phyloP scores from a whole-genome alignment of 176 grass and related monocot species.

The Musa schizocarpa region DNA sequence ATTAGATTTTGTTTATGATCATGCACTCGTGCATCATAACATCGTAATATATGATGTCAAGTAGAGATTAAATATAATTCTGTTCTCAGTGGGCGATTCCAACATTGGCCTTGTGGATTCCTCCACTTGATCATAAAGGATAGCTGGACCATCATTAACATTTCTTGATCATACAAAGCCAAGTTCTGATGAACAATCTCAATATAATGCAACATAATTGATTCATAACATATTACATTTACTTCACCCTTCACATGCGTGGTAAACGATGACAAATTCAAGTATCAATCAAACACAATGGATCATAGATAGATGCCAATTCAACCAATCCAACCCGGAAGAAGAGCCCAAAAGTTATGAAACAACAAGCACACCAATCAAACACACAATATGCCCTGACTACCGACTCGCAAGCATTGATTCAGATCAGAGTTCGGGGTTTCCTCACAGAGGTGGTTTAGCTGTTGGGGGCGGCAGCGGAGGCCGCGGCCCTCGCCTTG shows the following conservation, averaged over 20 bases:
- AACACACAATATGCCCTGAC: neutral
- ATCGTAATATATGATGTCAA: no score
- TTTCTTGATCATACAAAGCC: neutral
- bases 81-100: no score
- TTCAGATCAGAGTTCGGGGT: neutral
- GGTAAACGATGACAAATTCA: neutral
- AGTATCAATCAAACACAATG: no score
- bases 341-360: neutral
- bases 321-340: neutral
- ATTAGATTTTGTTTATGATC: no score
- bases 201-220: neutral
- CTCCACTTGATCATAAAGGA: no score
- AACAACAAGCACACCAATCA: neutral
- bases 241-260: neutral
- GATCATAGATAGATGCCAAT: neutral
- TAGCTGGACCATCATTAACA: no score
- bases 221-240: neutral
- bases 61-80: no score
- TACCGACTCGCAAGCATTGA: neutral
- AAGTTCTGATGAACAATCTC: neutral
- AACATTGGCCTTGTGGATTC: no score
- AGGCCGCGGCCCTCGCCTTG: conserved; percentile 37
- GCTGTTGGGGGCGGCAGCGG: neutral
- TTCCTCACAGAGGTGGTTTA: neutral
- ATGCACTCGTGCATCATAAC: no score